These are phyloP conservation scores for Ceriops decandra DNA, from an alignment of 345 rosid genomes.

Conservation along the genomic window DNA sequence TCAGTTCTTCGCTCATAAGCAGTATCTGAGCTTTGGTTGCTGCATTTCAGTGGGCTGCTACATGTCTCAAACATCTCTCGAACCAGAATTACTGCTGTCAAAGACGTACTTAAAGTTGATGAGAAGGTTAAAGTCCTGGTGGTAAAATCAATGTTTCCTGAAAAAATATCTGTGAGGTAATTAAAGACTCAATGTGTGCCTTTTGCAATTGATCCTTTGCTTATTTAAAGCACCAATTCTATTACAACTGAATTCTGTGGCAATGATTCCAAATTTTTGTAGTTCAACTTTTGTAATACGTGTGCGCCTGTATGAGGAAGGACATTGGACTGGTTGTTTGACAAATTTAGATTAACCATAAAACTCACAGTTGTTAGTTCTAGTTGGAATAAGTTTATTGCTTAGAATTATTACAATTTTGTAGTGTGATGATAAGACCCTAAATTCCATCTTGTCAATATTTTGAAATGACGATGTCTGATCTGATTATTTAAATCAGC, in stretches of 20 bases:
- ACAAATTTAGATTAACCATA: too few relatives aligned
- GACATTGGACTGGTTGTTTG: too few relatives aligned
- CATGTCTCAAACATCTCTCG: conserved; percentile 78
- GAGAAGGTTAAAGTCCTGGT: conserved; percentile 79
- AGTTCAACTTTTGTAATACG: too few relatives aligned
- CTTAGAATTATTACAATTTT: too few relatives aligned
- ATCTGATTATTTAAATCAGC: too few relatives aligned
- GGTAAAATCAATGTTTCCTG: conserved; percentile 65
- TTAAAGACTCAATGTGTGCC: background rate
- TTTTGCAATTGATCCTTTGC: conserved; percentile 8
- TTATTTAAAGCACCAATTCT: conserved; percentile 1
- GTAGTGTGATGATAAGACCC: too few relatives aligned
- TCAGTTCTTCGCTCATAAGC: background rate
- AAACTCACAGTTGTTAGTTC: too few relatives aligned
- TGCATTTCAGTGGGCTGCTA: conserved; percentile 66
- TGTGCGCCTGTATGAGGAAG: too few relatives aligned
- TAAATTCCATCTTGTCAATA: too few relatives aligned
- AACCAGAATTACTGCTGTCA: conserved; percentile 47
- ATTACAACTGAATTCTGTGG: background rate
- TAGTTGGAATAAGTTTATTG: too few relatives aligned
- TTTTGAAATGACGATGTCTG: too few relatives aligned
- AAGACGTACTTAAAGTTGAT: conserved; percentile 59
- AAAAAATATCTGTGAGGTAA: conserved; percentile 87
- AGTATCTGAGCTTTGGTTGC: conserved; percentile 12
- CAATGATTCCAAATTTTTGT: too few relatives aligned